These are phyloP conservation scores for Tulasnella sp. DNA, from an alignment of 768 basidiomycete genomes.

Conservation along the genomic window DNA sequence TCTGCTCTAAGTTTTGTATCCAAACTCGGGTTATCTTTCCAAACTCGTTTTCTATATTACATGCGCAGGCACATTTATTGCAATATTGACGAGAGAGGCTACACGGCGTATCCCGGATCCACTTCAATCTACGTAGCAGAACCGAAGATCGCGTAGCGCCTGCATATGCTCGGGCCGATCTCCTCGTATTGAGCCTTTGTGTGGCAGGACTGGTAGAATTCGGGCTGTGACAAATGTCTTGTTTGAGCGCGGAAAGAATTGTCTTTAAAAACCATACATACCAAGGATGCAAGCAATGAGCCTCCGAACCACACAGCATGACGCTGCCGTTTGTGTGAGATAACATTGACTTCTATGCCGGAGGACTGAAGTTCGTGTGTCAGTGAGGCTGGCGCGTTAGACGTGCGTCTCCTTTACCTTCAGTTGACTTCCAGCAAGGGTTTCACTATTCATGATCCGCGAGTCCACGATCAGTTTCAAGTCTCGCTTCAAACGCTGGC, in stretches of 20 bases:
- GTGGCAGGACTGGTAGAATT: conserved; percentile 90
- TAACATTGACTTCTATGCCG: conserved; percentile 96
- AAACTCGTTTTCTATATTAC: too few species aligned
- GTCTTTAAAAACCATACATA: conserved; percentile 24
- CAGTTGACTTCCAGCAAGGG: conserved; percentile 59
- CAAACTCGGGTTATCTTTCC: too few species aligned
- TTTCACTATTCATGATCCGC: conserved; percentile 65
- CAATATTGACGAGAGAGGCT: not conserved
- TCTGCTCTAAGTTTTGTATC: too few species aligned
- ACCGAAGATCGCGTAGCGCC: conserved; percentile 88
- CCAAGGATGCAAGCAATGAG: conserved; percentile 83
- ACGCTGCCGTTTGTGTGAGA: conserved; percentile 95
- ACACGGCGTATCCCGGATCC: not conserved
- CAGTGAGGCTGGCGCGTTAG: not conserved
- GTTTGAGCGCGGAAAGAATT: conserved; percentile 6
- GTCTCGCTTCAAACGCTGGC: conserved; percentile 91
- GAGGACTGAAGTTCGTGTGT: conserved; percentile 49
- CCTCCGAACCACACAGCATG: conserved; percentile 99
- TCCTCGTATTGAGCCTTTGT: conserved; percentile 92
- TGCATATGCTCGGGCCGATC: conserved; percentile 82
- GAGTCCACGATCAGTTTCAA: conserved; percentile 89
- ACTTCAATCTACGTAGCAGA: conserved; percentile 14
- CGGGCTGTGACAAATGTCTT: conserved; percentile 46
- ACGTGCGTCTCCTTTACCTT: conserved; percentile 40
- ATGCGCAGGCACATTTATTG: too few species aligned